Evolutionary conservation across 805 yeast species (phyloP).

Genomic region (Saccharomycopsis babjevae): DNA sequence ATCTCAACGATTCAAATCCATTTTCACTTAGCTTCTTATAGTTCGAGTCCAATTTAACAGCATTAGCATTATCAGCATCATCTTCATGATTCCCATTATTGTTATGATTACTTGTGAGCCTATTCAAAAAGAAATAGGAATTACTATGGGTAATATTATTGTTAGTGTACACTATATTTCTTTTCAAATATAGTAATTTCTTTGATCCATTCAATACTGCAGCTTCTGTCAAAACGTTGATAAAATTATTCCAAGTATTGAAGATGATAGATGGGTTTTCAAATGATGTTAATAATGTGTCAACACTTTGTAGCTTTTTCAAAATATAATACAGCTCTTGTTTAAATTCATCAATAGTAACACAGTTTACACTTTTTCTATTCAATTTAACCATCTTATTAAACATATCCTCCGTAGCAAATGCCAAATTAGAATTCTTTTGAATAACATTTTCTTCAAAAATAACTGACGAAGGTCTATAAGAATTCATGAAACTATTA

Average conservation of each 20-base stretch:
- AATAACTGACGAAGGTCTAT: slow-evolving; percentile 26
- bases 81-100: not conserved
- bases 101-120: not conserved
- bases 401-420: slow-evolving; percentile 53
- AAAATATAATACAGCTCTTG: slow-evolving; percentile 14
- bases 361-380: slow-evolving; percentile 20
- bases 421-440: slow-evolving; percentile 36
- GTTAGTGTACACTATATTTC: not conserved
- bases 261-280: slow-evolving; percentile 20
- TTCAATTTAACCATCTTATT: slow-evolving; percentile 27
- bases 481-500: slow-evolving; percentile 17
- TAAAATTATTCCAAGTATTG: slow-evolving; percentile 14
- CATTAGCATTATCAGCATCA: not conserved
- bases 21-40: slow-evolving; percentile 11
- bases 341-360: slow-evolving; percentile 12
- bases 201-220: slow-evolving; percentile 11
- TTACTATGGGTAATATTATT: not conserved
- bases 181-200: slow-evolving; percentile 10
- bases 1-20: slow-evolving; percentile 10
- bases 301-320: slow-evolving; percentile 20
- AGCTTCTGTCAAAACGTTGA: slow-evolving; percentile 6
- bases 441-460: slow-evolving; percentile 25
- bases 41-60: slow-evolving; percentile 4
- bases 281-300: slow-evolving; percentile 19
- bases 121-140: not conserved